Conservation (phyloP, 495 filamentous ascomycete genomes). For the Pseudevernia furfuracea region DNA sequence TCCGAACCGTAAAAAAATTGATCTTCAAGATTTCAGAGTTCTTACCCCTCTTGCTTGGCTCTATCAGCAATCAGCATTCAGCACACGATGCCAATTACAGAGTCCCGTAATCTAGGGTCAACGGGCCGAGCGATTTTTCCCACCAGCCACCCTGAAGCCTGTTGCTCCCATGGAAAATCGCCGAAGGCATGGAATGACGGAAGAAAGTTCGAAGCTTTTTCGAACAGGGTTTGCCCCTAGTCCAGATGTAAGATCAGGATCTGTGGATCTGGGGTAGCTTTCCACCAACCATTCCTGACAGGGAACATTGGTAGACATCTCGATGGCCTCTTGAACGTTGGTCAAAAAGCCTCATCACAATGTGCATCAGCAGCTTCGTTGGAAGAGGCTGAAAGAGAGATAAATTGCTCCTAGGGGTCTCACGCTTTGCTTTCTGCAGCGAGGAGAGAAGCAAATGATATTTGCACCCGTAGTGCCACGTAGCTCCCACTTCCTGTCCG, state of each 20-base stretch:
- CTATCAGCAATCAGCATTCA: background rate
- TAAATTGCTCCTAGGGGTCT: background rate
- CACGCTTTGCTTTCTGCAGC: background rate
- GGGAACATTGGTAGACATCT: background rate
- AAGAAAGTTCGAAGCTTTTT: slow-evolving; percentile 9
- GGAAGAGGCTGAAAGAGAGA: background rate
- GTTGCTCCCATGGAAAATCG: slow-evolving; percentile 14
- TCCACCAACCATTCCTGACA: background rate
- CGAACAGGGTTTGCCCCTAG: background rate
- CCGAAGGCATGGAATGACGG: background rate
- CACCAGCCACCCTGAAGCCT: slow-evolving; percentile 9
- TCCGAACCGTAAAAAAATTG: background rate
- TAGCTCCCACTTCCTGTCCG: background rate
- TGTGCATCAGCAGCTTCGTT: background rate
- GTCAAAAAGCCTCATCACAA: background rate
- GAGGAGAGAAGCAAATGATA: too few species aligned
- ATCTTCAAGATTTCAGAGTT: background rate
- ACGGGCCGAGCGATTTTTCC: slow-evolving; percentile 9
- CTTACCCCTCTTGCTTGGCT: background rate
- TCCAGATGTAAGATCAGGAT: background rate
- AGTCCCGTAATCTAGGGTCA: background rate
- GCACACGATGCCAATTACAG: background rate
- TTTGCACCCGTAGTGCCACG: background rate
- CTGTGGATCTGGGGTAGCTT: background rate
- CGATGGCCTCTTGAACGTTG: background rate